Evolutionary conservation across 441 rosid species (phyloP), one percentile per base, ranked within the genome.

Genomic region (Bocquillonia castaneifolia): DNA sequence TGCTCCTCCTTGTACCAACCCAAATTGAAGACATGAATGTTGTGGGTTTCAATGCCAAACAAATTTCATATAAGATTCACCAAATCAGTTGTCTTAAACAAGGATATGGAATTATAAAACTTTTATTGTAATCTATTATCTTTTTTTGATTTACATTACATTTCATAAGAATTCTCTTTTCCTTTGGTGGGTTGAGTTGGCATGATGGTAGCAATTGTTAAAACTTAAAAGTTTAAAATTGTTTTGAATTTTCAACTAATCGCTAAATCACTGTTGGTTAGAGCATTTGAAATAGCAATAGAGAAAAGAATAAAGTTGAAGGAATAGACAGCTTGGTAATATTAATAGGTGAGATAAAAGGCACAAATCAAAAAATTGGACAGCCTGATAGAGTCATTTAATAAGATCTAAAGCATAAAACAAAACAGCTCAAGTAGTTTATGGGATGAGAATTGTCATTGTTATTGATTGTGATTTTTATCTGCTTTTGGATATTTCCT

Each of bases 21-120:
- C 42, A 17, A 8, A 39, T 31, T 20, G 6, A 14, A 62, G 13
- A 2, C 47, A 50, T 9, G 44, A n/a, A 31, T 29, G 25, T 26
- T 31, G 7, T 63, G 56, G 44, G 6, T 63, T 63, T 48, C 42
- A 20, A n/a, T 31, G 39, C 56, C 67, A 63, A 62, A n/a, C 42
- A 18, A 6, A 45, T 63, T 2, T 44, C 9, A 17, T 13, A 45
- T 23, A 5, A 45, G 22, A 31, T 28, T 47, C 7, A 17, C 10
- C 10, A 20, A 59, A 3, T 37, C 17, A 22, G 18, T 59, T 23
- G 3, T 44, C 66, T 62, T 5, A 59, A 59, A 37, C 44, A 7
- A 45, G 52, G 23, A 17, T 22, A 29, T 18, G 3, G 5, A 10
- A 4, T 3, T 8, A 22, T 6, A 34, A 40, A 60, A 39, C n/a